Conservation (phyloP, 2,329 filamentous ascomycete genomes). For the Phaeophleospora eucalypticola region DNA sequence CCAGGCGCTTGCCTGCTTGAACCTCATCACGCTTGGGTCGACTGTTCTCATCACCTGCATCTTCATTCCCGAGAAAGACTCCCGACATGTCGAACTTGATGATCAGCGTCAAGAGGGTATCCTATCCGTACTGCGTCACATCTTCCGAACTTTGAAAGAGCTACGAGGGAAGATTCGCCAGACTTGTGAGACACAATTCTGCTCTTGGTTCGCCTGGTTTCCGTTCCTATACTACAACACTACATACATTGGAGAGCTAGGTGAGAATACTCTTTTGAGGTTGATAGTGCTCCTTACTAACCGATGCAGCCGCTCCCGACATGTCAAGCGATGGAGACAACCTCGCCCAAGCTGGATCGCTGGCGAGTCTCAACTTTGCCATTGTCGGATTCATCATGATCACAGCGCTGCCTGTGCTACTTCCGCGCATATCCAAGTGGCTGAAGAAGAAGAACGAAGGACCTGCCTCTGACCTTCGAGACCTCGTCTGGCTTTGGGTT, state of each 20-base stretch:
- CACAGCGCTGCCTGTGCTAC: constrained; percentile 8
- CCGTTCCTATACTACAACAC: constrained; percentile 21
- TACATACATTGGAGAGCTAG: constrained; percentile 22
- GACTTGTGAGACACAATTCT: constrained; percentile 16
- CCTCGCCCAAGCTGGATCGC: constrained; percentile 19
- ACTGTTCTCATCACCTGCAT: constrained; percentile 17
- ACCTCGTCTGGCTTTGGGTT: constrained; percentile 18
- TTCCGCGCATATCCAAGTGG: constrained; percentile 7
- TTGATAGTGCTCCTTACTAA: not conserved
- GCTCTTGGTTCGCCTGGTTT: constrained; percentile 21
- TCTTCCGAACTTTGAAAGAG: constrained; percentile 11
- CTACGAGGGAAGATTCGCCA: constrained; percentile 12
- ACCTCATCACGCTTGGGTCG: constrained; percentile 16
- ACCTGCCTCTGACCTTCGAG: constrained; percentile 3
- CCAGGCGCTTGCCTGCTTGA: constrained; percentile 15
- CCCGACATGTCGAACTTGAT: constrained; percentile 3
- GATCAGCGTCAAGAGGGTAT: constrained; percentile 3
- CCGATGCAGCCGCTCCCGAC: not conserved
- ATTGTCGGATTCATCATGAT: constrained; percentile 20
- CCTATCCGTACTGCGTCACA: constrained; percentile 8
- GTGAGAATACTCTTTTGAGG: constrained; percentile 3
- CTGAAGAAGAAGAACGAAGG: not conserved
- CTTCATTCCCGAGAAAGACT: constrained; percentile 15
- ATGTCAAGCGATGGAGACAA: constrained; percentile 7
- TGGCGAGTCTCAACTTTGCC: constrained; percentile 17